Conservation (phyloP, 768 basidiomycete species). For the Mycena amicta region DNA sequence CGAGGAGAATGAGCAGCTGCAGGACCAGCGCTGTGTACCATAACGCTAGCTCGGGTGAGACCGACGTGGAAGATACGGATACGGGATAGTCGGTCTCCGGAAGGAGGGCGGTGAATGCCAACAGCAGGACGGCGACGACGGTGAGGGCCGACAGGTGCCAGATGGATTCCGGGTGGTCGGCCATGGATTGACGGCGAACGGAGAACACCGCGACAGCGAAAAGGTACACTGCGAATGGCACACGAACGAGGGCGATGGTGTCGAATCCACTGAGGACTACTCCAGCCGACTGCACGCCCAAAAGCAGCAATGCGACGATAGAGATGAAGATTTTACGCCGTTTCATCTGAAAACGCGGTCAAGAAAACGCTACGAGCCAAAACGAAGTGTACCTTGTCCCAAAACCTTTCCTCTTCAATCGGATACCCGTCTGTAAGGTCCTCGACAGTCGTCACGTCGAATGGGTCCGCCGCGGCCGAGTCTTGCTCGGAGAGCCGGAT, state of each 20-base stretch:
- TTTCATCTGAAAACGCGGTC: constrained; percentile 47
- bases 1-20: constrained; percentile 38
- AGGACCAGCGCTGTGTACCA: constrained; percentile 53
- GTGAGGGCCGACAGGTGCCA: constrained; percentile 64
- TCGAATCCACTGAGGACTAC: constrained; percentile 55
- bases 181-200: constrained; percentile 44
- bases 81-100: constrained; percentile 44
- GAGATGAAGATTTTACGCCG: constrained; percentile 56
- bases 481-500: constrained; percentile 47
- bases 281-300: constrained; percentile 53
- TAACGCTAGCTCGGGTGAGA: constrained; percentile 28
- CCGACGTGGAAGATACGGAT: constrained; percentile 22
- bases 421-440: constrained; percentile 70
- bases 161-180: constrained; percentile 51
- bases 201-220: constrained; percentile 54
- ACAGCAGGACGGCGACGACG: constrained; percentile 46
- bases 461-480: constrained; percentile 52
- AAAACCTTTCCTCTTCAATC: constrained; percentile 60
- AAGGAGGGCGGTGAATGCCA: constrained; percentile 54
- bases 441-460: constrained; percentile 66
- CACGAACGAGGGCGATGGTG: constrained; percentile 43
- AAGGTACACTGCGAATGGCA: constrained; percentile 60
- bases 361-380: not conserved
- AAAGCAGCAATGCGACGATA: constrained; percentile 43
- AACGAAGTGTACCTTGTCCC: constrained; percentile 42